Base-by-base conservation (phyloP, 768 basidiomycete species). In the Termitomyces bulborhizus region DNA sequence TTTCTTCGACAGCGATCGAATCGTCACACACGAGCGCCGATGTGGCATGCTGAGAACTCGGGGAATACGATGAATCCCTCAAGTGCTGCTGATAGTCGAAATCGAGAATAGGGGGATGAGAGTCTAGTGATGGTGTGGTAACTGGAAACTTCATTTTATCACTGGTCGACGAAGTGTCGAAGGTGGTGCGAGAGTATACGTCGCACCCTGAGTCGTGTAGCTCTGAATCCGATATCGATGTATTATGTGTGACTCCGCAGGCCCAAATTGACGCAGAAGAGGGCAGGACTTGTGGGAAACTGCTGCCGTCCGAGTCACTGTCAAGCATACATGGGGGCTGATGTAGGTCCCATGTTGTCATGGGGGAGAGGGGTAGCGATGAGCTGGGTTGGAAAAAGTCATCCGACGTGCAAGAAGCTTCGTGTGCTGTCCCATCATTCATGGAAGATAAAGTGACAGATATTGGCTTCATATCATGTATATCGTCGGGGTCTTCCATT, bases 241-340 rank as follows among this genome's bases (percentile, higher is more conserved):
- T 16, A 39, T 59, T 44, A 6, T 15, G 39, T 26, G 16, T 41
- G 36, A 31, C 16, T 12, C 47, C 39, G 9, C 31, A 50, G 26
- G 40, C 46, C 47, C 48, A 53, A 15, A 68, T 57, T 12, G 67
- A 68, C 11, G 67, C 67, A n/a, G 67, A 58, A 1, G 67, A 68
- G 13, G 67, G 64, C 46, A 66, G 58, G 4, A 64, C 58, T 55
- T 63, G 62, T 29, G 57, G 54, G 12, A 62, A 39, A 46, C 65
- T 68, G 9, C 59, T 51, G 31, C 56, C 51, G 18, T 53, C 51
- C 3, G 47, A 46, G n/a, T 39, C 31, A 13, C 31, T 18, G 16
- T 51, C 34, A 41, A 29, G 27, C 16, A 29, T 40, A 36, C 42
- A 21, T 40, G 55, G 18, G 18, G 41, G 24, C 6, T 32, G 46